phyloP scores from a whole-genome alignment of 441 rosid genomes.

The Euphorbia celastroides region DNA sequence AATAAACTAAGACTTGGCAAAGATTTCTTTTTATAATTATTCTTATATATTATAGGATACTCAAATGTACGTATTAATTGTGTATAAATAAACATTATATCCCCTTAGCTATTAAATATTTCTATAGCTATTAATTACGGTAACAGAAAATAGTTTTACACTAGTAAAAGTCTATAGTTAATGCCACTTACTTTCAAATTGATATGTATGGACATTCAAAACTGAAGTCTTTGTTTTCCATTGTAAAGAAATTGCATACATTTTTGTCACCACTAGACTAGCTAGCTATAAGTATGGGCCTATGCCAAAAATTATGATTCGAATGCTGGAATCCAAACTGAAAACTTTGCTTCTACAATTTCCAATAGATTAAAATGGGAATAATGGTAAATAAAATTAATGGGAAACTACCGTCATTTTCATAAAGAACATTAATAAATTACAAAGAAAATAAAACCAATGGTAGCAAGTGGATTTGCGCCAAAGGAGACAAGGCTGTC shows the following conservation, averaged over 20 bases:
- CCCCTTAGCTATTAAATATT: neutral
- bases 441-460: neutral
- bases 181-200: neutral
- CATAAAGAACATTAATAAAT: no score
- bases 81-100: neutral
- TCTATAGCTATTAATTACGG: neutral
- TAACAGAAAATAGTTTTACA: neutral
- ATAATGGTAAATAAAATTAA: neutral
- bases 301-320: neutral
- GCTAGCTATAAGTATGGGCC: neutral
- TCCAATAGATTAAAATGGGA: neutral
- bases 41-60: no score
- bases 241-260: neutral
- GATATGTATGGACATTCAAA: neutral
- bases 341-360: neutral
- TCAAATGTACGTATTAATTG: neutral
- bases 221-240: neutral
- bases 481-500: conserved; percentile 62
- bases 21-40: conserved; percentile 14
- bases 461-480: conserved; percentile 38
- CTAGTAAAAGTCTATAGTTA: neutral
- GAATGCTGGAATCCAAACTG: neutral
- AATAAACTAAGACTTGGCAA: neutral
- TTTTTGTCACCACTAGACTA: neutral
- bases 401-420: no score